phyloP scores from a whole-genome alignment of 345 rosid species.

The Linum tenue region DNA sequence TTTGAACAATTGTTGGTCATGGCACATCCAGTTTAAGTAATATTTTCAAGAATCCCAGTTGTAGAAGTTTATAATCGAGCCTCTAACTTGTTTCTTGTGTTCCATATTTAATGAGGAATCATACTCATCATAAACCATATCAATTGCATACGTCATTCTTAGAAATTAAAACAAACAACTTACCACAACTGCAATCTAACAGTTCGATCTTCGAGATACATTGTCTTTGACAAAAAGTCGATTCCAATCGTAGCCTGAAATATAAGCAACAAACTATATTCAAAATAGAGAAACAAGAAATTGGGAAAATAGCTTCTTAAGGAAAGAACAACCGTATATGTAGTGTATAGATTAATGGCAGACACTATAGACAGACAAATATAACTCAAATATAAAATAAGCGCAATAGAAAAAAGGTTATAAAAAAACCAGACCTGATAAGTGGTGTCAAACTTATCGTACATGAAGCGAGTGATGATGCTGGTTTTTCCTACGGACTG shows the following conservation, averaged over 20 bases:
- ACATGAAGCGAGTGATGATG: slow-evolving; percentile 94
- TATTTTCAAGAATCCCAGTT: no score
- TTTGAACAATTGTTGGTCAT: no score
- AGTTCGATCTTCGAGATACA: slow-evolving; percentile 5
- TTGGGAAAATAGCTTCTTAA: neutral
- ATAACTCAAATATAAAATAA: neutral
- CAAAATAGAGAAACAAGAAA: neutral
- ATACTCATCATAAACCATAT: no score
- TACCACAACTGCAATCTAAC: neutral
- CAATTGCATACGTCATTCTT: neutral
- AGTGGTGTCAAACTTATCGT: slow-evolving; percentile 87
- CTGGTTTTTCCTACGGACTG: slow-evolving; percentile 87
- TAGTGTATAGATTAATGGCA: neutral
- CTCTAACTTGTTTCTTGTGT: no score
- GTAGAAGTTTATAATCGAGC: no score
- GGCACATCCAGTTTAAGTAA: no score
- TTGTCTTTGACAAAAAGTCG: slow-evolving; percentile 2
- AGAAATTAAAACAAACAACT: neutral
- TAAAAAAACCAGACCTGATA: slow-evolving; percentile 42
- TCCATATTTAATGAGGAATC: no score
- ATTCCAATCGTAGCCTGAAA: slow-evolving; percentile 3
- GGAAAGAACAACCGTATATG: neutral
- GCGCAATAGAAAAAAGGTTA: neutral
- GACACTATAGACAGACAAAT: neutral
- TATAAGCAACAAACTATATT: neutral